Evolutionary conservation across 192 early-diverging fungal genomes (phyloP).

Genomic region (Backusella psychrophila): DNA sequence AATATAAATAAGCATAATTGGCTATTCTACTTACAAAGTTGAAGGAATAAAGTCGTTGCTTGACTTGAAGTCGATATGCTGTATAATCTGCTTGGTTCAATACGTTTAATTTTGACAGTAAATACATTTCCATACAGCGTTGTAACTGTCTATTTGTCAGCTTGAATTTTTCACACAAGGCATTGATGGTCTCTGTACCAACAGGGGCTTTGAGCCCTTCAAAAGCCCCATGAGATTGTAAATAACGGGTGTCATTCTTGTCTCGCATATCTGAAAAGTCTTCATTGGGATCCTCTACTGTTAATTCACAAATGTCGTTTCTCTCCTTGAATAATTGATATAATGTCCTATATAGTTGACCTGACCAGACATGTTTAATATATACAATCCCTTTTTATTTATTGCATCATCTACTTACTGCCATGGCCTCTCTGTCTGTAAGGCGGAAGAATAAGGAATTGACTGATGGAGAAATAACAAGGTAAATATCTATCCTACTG

Average conservation of each 20-base stretch:
- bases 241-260: slow-evolving; percentile 69
- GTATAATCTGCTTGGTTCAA: slow-evolving; percentile 42
- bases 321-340: slow-evolving; percentile 50
- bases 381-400: background rate
- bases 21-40: slow-evolving; percentile 51
- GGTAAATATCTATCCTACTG: background rate
- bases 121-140: slow-evolving; percentile 80
- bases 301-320: slow-evolving; percentile 54
- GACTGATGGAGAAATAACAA: slow-evolving; percentile 45
- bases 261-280: slow-evolving; percentile 86
- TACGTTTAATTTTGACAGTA: slow-evolving; percentile 63
- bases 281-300: slow-evolving; percentile 94
- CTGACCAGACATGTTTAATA: slow-evolving; percentile 25
- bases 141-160: slow-evolving; percentile 79
- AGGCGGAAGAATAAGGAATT: slow-evolving; percentile 92
- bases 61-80: slow-evolving; percentile 77
- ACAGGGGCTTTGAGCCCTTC: slow-evolving; percentile 65
- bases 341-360: slow-evolving; percentile 60
- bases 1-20: background rate
- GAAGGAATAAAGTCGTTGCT: slow-evolving; percentile 76
- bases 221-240: slow-evolving; percentile 58
- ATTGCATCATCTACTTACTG: slow-evolving; percentile 32
- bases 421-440: slow-evolving; percentile 86
- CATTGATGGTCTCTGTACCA: slow-evolving; percentile 36
- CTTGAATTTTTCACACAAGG: slow-evolving; percentile 63